A percentile compares a stretch with the other conserved stretches of the same genome.
Conservation (phyloP, 2,329 filamentous ascomycete genomes). For the Alternaria triticimaculans region DNA sequence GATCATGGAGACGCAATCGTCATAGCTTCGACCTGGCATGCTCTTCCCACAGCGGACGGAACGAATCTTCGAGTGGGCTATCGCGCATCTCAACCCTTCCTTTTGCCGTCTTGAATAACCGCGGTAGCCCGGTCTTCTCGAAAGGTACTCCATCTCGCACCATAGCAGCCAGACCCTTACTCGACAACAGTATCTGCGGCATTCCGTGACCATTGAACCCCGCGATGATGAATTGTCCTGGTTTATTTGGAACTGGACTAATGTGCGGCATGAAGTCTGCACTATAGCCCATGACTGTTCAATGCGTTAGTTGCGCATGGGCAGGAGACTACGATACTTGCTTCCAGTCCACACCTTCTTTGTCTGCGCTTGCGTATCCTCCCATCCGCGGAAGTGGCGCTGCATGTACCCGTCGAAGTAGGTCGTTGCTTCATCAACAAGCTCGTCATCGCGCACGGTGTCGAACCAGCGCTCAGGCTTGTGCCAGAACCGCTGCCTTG, state of each 20-base stretch:
- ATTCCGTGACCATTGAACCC: background rate
- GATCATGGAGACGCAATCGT: background rate
- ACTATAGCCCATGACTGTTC: background rate
- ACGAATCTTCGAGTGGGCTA: background rate
- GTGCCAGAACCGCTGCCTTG: background rate
- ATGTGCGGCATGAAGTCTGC: background rate
- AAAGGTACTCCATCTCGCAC: background rate
- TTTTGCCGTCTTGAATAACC: background rate
- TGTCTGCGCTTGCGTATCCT: background rate
- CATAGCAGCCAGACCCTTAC: background rate
- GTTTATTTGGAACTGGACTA: background rate
- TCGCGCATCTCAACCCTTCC: background rate
- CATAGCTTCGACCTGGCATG: background rate
- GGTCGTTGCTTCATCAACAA: background rate
- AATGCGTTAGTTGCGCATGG: background rate
- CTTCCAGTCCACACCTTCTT: background rate
- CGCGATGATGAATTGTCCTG: background rate
- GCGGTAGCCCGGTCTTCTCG: background rate
- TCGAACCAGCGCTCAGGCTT: constrained; percentile 1
- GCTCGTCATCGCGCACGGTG: background rate
- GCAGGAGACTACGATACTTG: background rate
- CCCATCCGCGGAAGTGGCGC: background rate
- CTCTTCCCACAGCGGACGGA: background rate
- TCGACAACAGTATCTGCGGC: background rate
- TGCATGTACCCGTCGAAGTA: constrained; percentile 6